These are phyloP conservation scores for Cyclostephanos tholiformis DNA, from an alignment of 108 stramenopile species.

Conservation along the genomic window DNA sequence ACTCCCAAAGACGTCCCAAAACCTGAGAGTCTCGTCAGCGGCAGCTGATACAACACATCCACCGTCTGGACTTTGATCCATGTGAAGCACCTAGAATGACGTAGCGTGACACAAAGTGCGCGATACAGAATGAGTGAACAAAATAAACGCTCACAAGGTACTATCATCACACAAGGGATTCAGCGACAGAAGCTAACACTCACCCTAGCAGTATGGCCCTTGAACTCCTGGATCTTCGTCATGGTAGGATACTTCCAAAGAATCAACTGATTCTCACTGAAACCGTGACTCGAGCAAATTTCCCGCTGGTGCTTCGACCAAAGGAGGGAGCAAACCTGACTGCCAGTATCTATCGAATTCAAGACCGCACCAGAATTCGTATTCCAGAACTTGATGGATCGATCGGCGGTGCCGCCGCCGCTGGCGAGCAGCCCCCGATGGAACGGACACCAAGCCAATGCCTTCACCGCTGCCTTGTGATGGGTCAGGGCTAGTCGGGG, in stretches of 20 bases:
- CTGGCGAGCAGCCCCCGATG: slow-evolving; percentile 95
- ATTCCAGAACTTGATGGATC: slow-evolving; percentile 99
- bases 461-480: slow-evolving; percentile 98
- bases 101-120: background rate
- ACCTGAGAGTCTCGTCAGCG: slow-evolving; percentile 98
- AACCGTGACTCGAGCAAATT: slow-evolving; percentile 96
- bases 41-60: slow-evolving; percentile 94
- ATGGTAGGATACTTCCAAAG: slow-evolving; percentile 97
- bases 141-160: background rate
- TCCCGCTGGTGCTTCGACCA: slow-evolving; percentile 97
- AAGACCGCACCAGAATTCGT: slow-evolving; percentile 91
- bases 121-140: background rate
- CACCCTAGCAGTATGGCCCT: slow-evolving; percentile 93
- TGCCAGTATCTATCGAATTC: slow-evolving; percentile 97
- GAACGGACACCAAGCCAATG: slow-evolving; percentile 98
- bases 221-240: slow-evolving; percentile 95
- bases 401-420: slow-evolving; percentile 98
- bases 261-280: slow-evolving; percentile 94
- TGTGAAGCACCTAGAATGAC: slow-evolving; percentile 71
- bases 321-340: slow-evolving; percentile 94
- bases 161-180: background rate
- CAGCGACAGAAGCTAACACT: background rate
- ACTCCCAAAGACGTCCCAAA: slow-evolving; percentile 97
- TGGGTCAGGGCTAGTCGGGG: slow-evolving; percentile 83
- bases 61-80: slow-evolving; percentile 96